These are phyloP conservation scores for Anastatica hierochuntica DNA, from an alignment of 345 rosid genomes.

Conservation along the genomic window DNA sequence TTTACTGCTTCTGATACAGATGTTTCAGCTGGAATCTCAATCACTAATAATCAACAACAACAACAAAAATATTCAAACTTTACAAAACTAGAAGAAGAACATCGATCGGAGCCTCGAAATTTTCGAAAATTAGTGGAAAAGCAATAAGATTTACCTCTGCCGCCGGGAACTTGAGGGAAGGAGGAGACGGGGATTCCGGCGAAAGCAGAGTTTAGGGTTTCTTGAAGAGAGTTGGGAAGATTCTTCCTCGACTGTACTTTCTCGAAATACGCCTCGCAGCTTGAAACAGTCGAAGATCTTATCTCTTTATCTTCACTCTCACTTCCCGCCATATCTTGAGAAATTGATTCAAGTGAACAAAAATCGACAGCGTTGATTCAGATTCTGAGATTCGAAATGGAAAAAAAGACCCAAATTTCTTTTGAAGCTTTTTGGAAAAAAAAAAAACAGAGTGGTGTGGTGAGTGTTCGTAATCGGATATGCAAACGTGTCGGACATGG, in stretches of 20 bases:
- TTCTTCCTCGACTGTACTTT: slow-evolving; percentile 61
- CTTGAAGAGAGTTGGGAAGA: slow-evolving; percentile 55
- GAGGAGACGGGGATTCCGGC: slow-evolving; percentile 62
- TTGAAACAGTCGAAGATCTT: slow-evolving; percentile 26
- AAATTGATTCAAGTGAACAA: not conserved
- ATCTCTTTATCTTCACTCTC: slow-evolving; percentile 21
- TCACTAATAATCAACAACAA: slow-evolving; percentile 37
- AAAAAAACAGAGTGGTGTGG: too few species aligned
- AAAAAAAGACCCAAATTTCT: too few species aligned
- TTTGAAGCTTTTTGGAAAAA: too few species aligned
- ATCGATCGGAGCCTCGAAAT: too few species aligned
- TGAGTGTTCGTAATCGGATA: too few species aligned
- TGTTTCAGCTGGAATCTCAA: slow-evolving; percentile 68
- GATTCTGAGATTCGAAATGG: too few species aligned
- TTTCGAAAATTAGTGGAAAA: not conserved
- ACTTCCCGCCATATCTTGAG: slow-evolving; percentile 34
- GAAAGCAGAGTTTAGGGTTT: slow-evolving; percentile 65
- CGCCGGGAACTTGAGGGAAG: slow-evolving; percentile 71
- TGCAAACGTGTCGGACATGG: too few species aligned
- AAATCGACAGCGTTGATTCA: too few species aligned
- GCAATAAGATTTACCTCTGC: slow-evolving; percentile 38
- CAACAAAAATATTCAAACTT: not conserved
- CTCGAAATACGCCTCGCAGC: slow-evolving; percentile 66
- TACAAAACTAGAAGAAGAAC: too few species aligned
- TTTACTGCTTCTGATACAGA: slow-evolving; percentile 60